Percentiles rank a stretch among this genome's conserved stretches.
phyloP scores from a whole-genome alignment of 805 yeast genomes.

The Jamesozyma hellenica region DNA sequence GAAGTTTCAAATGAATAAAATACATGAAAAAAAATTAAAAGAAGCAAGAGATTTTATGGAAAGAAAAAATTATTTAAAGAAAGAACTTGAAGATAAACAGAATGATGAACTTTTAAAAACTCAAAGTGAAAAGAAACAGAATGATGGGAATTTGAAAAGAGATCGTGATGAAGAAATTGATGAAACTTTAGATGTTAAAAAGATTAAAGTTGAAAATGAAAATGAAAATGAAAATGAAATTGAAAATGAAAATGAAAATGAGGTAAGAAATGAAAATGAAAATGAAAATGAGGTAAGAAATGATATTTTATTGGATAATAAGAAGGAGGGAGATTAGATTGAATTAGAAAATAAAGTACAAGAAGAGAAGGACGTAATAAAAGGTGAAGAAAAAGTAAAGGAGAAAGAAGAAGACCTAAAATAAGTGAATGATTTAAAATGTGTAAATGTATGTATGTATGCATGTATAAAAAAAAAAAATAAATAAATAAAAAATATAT shows the following conservation, averaged over 20 bases:
- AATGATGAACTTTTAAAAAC: slow-evolving; percentile 9
- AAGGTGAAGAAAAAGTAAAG: no score
- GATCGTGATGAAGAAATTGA: not conserved
- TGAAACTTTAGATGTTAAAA: not conserved
- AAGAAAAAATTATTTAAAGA: slow-evolving; percentile 9
- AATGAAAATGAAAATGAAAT: not conserved
- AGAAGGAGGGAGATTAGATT: no score
- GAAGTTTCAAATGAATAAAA: slow-evolving; percentile 8
- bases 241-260: not conserved
- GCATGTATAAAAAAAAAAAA: not conserved
- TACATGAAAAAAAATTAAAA: slow-evolving; percentile 14
- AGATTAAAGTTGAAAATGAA: not conserved
- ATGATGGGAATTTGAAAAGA: slow-evolving; percentile 10
- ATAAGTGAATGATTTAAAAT: no score
- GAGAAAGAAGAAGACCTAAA: no score
- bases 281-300: no score
- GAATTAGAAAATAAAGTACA: no score
- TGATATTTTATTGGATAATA: no score
- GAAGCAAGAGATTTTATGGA: slow-evolving; percentile 16
- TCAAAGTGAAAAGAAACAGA: slow-evolving; percentile 4
- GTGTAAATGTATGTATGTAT: not conserved
- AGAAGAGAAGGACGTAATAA: no score
- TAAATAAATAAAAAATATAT: not conserved
- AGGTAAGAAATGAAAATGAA: not conserved
- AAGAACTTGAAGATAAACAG: slow-evolving; percentile 11